Evolutionary conservation across 352 stramenopile species (phyloP).

Genomic region (Phytopythium kandeliae): DNA sequence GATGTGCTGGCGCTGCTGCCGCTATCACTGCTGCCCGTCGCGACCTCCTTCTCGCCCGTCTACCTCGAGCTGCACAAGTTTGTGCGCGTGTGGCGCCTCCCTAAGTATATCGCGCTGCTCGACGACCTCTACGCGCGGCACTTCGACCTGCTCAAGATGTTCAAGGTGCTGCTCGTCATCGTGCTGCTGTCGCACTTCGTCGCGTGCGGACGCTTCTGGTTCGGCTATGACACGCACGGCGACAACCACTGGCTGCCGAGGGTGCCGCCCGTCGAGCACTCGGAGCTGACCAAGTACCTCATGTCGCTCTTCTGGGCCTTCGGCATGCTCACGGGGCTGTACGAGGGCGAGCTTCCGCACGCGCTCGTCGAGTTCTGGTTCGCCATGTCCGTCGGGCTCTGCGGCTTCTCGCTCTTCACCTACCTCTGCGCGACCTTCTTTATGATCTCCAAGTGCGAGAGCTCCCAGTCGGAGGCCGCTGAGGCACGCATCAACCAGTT

Average conservation of each 20-base stretch:
- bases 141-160: constrained; percentile 61
- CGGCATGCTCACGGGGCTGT: constrained; percentile 52
- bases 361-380: constrained; percentile 46
- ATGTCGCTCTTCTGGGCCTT: constrained; percentile 64
- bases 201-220: constrained; percentile 49
- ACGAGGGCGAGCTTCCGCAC: constrained; percentile 55
- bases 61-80: constrained; percentile 69
- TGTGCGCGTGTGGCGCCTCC: constrained; percentile 33
- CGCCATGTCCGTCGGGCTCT: constrained; percentile 53
- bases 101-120: constrained; percentile 45
- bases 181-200: constrained; percentile 49
- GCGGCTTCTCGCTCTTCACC: constrained; percentile 66
- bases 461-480: constrained; percentile 31
- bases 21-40: constrained; percentile 26
- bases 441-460: constrained; percentile 78
- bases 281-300: constrained; percentile 30
- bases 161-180: constrained; percentile 49
- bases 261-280: constrained; percentile 12
- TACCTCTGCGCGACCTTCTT: constrained; percentile 69
- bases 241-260: constrained; percentile 48
- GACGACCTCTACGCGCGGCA: constrained; percentile 55
- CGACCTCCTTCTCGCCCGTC: constrained; percentile 12
- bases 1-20: constrained; percentile 43
- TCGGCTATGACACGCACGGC: constrained; percentile 40
- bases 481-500: constrained; percentile 69